phyloP scores from a whole-genome alignment of 805 yeast genomes.

The Hanseniaspora singularis region DNA sequence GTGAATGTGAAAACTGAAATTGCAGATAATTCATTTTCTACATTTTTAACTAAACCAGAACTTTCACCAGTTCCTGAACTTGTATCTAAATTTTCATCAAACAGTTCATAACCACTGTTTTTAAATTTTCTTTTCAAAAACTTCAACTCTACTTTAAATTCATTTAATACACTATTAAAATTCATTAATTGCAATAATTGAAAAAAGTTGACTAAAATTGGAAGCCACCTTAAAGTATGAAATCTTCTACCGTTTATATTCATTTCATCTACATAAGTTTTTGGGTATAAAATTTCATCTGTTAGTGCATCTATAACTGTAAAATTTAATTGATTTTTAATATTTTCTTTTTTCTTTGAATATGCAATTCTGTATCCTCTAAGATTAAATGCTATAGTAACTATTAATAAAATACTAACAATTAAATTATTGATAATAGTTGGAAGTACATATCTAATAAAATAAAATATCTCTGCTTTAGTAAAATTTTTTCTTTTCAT shows the following conservation, averaged over 20 bases:
- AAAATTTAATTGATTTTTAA: not conserved
- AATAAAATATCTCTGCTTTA: too few species aligned
- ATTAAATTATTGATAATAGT: too few species aligned
- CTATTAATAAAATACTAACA: too few species aligned
- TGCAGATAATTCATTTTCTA: not conserved
- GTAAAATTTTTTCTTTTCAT: too few species aligned
- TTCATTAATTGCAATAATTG: not conserved
- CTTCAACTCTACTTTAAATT: not conserved
- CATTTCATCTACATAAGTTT: too few species aligned
- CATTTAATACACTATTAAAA: not conserved
- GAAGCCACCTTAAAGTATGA: not conserved
- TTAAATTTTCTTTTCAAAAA: not conserved
- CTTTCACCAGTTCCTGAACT: not conserved
- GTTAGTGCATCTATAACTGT: not conserved
- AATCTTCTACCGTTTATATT: too few species aligned
- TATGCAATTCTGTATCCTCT: too few species aligned
- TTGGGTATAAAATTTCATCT: not conserved
- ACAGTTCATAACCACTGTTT: too few species aligned
- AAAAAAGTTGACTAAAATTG: not conserved
- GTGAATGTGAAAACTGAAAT: conserved; percentile 11
- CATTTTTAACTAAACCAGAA: not conserved
- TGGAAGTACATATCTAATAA: too few species aligned
- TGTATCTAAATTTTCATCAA: not conserved
- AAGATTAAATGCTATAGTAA: too few species aligned
- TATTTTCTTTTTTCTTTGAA: not conserved